A percentile compares a stretch with the other conserved stretches of the same genome.
Evolutionary conservation across 1,139 yeast genomes (phyloP).

Genomic region (Scheffersomyces segobiensis): DNA sequence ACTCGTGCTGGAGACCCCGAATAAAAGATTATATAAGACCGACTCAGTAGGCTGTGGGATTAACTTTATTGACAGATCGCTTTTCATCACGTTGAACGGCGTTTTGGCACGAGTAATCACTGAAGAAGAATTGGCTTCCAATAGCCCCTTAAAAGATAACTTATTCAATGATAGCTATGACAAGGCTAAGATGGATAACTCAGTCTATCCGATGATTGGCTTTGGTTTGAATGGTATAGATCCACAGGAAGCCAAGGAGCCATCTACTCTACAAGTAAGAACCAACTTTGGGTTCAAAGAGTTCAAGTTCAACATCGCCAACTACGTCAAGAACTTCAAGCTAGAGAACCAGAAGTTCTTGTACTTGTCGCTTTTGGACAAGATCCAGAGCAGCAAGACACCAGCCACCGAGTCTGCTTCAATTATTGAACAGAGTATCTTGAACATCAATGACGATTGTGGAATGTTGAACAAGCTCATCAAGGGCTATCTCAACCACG

Average conservation of each 20-base stretch:
- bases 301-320: slow-evolving; percentile 71
- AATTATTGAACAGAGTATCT: slow-evolving; percentile 20
- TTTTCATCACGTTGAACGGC: slow-evolving; percentile 86
- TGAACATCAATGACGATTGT: slow-evolving; percentile 30
- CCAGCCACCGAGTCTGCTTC: slow-evolving; percentile 3
- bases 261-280: slow-evolving; percentile 27
- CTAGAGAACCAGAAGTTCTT: slow-evolving; percentile 22
- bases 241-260: slow-evolving; percentile 6
- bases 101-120: slow-evolving; percentile 40
- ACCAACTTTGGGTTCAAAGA: slow-evolving; percentile 75
- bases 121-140: slow-evolving; percentile 31
- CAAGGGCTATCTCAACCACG: slow-evolving; percentile 67
- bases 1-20: slow-evolving; percentile 9
- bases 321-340: slow-evolving; percentile 54
- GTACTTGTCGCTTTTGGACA: slow-evolving; percentile 18
- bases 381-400: slow-evolving; percentile 9
- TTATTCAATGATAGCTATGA: slow-evolving; percentile 21
- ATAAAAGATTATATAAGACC: slow-evolving; percentile 24
- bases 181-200: slow-evolving; percentile 12
- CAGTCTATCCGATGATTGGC: slow-evolving; percentile 45
- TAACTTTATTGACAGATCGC: slow-evolving; percentile 60
- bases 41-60: slow-evolving; percentile 87
- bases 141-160: slow-evolving; percentile 26
- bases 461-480: slow-evolving; percentile 55
- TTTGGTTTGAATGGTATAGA: slow-evolving; percentile 32